These are phyloP conservation scores for Aphanomyces stellatus DNA, from an alignment of 352 stramenopile genomes.

Conservation along the genomic window DNA sequence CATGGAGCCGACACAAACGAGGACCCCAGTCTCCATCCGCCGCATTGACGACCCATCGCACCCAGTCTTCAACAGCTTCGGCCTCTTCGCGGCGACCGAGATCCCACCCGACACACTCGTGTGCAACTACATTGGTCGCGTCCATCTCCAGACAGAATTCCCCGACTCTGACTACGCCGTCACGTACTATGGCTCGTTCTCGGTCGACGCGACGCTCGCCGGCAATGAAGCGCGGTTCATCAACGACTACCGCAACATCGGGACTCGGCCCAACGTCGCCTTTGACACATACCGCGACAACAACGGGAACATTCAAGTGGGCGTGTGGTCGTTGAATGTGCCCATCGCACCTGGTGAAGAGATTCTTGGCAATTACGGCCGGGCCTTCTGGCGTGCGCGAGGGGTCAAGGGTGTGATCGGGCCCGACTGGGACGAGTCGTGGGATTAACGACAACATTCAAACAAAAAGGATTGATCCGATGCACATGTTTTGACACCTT, in stretches of 20 bases:
- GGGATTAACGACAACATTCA: not conserved
- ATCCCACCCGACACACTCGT: slow-evolving; percentile 4
- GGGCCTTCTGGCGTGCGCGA: slow-evolving; percentile 1
- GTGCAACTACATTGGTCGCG: slow-evolving; percentile 10
- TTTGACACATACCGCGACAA: slow-evolving; percentile 8
- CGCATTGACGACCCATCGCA: not conserved
- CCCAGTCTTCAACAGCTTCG: not conserved
- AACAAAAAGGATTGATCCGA: not conserved
- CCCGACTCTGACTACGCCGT: slow-evolving; percentile 16
- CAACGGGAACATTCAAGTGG: not conserved
- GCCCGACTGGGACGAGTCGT: slow-evolving; percentile 10
- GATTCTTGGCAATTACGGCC: slow-evolving; percentile 14
- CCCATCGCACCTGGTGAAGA: slow-evolving; percentile 7
- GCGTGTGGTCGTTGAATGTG: not conserved
- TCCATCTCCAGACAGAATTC: slow-evolving; percentile 4
- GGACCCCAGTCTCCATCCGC: not conserved
- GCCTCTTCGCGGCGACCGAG: not conserved
- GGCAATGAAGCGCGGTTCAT: slow-evolving; percentile 16
- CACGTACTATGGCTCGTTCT: slow-evolving; percentile 8
- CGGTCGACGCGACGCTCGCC: not conserved
- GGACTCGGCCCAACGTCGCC: slow-evolving; percentile 3
- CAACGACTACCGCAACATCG: slow-evolving; percentile 18
- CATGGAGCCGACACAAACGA: not conserved
- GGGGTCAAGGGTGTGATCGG: not conserved
- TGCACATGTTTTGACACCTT: not conserved